These are phyloP conservation scores for Clarireedia paspali DNA, from an alignment of 2,329 filamentous ascomycete genomes.

Conservation along the genomic window DNA sequence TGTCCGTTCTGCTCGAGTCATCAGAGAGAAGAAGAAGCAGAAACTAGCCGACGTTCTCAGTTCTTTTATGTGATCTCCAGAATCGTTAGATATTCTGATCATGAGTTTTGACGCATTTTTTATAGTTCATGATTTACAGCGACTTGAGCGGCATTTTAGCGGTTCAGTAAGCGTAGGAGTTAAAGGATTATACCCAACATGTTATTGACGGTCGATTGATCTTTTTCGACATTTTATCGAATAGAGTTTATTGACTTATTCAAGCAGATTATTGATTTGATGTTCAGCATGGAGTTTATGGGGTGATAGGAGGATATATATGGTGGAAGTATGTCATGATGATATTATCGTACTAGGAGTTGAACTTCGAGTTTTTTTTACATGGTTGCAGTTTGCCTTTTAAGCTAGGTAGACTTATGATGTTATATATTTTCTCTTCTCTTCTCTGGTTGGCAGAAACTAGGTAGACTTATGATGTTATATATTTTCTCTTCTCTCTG, in stretches of 20 bases:
- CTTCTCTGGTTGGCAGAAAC: background rate
- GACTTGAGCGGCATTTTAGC: background rate
- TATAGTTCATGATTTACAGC: background rate
- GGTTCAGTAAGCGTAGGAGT: background rate
- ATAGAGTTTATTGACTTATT: too few species aligned
- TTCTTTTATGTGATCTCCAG: background rate
- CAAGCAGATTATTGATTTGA: background rate
- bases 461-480: background rate
- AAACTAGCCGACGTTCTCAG: background rate
- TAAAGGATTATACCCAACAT: background rate
- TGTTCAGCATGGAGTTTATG: background rate
- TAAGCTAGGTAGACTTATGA: background rate
- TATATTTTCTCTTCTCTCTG: background rate
- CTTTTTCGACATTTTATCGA: background rate
- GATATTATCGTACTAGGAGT: background rate
- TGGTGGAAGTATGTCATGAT: background rate
- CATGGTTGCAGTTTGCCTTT: background rate
- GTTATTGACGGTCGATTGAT: background rate
- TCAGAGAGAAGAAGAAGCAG: background rate
- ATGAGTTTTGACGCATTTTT: background rate
- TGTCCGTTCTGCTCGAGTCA: background rate
- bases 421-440: background rate
- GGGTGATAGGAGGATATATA: background rate
- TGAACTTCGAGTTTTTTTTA: background rate
- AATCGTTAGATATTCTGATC: background rate